These are phyloP conservation scores for Colletotrichum filicis DNA, from an alignment of 2,329 filamentous ascomycete genomes.

Conservation along the genomic window DNA sequence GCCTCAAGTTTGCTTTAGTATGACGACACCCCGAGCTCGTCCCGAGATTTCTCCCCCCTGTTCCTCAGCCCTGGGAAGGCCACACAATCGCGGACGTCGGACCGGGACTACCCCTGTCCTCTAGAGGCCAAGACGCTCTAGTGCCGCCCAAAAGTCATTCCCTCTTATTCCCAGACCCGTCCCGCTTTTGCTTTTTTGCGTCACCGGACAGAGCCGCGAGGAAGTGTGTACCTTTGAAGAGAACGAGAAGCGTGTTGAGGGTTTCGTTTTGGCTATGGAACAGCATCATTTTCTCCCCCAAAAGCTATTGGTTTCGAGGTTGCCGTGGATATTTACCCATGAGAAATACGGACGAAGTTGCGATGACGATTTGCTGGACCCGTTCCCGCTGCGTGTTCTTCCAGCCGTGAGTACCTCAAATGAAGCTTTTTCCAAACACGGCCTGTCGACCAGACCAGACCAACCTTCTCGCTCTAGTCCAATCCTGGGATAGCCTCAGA, in stretches of 20 bases:
- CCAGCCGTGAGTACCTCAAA: rapidly evolving
- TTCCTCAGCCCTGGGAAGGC: constrained; percentile 22
- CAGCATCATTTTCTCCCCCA: not conserved
- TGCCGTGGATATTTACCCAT: rapidly evolving
- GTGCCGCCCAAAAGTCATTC: constrained; percentile 21
- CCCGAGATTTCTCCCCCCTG: constrained; percentile 33
- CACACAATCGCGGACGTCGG: not conserved
- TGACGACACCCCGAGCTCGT: constrained; percentile 33
- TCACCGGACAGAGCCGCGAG: constrained; percentile 15
- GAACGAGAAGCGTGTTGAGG: not conserved
- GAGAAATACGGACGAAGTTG: no score
- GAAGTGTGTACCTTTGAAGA: not conserved
- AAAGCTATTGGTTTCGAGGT: no score
- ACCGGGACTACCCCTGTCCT: not conserved
- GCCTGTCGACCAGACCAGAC: not conserved
- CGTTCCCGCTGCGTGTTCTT: no score
- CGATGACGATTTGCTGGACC: no score
- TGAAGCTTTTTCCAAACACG: not conserved
- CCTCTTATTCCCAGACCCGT: constrained; percentile 34
- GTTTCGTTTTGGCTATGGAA: not conserved
- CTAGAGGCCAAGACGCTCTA: not conserved
- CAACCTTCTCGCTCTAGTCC: not conserved
- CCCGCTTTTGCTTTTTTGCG: no score
- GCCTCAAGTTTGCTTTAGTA: not conserved
- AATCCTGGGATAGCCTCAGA: constrained; percentile 11